Percentiles rank a stretch among this genome's conserved stretches.
These are phyloP conservation scores for Kwoniella europaea DNA, from an alignment of 768 basidiomycete species.

Conservation along the genomic window DNA sequence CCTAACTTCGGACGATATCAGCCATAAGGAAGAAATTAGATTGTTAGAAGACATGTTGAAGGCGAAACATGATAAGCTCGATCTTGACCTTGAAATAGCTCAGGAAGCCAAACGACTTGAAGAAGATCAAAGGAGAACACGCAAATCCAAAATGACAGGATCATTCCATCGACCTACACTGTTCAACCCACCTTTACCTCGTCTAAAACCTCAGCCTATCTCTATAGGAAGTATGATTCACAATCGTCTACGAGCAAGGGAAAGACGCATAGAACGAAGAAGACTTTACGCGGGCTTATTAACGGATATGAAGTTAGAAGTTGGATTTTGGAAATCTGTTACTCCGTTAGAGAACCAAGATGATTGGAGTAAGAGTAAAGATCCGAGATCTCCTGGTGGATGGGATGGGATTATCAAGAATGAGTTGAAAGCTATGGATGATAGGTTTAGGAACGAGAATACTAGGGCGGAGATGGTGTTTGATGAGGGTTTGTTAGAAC, in stretches of 20 bases:
- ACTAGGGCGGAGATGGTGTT: slow-evolving; percentile 26
- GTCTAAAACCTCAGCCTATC: slow-evolving; percentile 77
- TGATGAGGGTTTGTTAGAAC: slow-evolving; percentile 14
- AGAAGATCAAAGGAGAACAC: neutral
- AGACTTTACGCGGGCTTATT: slow-evolving; percentile 24
- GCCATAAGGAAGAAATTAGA: slow-evolving; percentile 1
- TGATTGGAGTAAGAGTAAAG: slow-evolving; percentile 24
- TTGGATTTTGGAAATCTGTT: slow-evolving; percentile 35
- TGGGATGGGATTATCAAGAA: slow-evolving; percentile 28
- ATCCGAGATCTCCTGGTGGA: slow-evolving; percentile 19
- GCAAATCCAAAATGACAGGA: slow-evolving; percentile 69
- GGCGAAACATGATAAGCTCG: slow-evolving; percentile 44
- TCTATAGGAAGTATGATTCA: slow-evolving; percentile 74
- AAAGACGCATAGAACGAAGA: slow-evolving; percentile 60
- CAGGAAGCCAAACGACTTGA: neutral
- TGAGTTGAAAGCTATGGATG: slow-evolving; percentile 24
- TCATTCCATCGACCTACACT: slow-evolving; percentile 69
- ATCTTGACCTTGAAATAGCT: neutral
- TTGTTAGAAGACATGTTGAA: neutral
- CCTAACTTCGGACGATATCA: neutral
- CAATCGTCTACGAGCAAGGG: slow-evolving; percentile 61
- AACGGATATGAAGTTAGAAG: slow-evolving; percentile 43
- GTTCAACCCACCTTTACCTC: slow-evolving; percentile 74
- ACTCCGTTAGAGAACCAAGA: neutral
- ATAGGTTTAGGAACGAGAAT: slow-evolving; percentile 26